Percentiles rank a stretch among this genome's conserved stretches.
phyloP scores from a whole-genome alignment of 306 rosid genomes.

The Cicer judaicum region DNA sequence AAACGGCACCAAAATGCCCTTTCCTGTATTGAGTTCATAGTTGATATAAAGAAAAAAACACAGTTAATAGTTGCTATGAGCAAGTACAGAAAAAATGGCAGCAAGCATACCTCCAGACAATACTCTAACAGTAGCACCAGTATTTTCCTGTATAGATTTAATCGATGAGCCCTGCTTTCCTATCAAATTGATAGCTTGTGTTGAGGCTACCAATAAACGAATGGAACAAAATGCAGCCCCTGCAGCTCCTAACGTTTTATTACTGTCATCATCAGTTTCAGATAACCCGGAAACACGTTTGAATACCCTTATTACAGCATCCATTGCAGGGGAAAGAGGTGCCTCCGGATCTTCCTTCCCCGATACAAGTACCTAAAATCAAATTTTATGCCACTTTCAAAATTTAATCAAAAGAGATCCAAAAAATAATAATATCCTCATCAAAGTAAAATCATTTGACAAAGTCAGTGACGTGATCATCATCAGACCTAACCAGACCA shows the following conservation, averaged over 20 bases:
- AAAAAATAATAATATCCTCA: conserved; percentile 12
- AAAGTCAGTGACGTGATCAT: neutral
- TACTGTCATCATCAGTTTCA: conserved; percentile 66
- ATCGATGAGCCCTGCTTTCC: conserved; percentile 96
- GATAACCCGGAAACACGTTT: conserved; percentile 82
- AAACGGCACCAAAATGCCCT: neutral
- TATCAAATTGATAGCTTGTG: conserved; percentile 93
- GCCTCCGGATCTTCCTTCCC: conserved; percentile 89
- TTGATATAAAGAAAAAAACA: conserved; percentile 27
- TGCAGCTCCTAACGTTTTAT: conserved; percentile 54
- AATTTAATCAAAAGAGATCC: conserved; percentile 23
- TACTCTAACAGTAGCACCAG: conserved; percentile 78
- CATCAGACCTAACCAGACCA: conserved; percentile 23
- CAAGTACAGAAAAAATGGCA: conserved; percentile 3
- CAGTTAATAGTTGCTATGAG: conserved; percentile 25
- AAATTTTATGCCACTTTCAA: conserved; percentile 26
- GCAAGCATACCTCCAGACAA: conserved; percentile 76
- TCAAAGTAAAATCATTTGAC: neutral
- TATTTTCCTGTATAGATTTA: conserved; percentile 88
- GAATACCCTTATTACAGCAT: conserved; percentile 81
- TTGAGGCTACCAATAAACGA: conserved; percentile 87
- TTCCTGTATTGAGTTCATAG: neutral
- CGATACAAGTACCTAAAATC: conserved; percentile 76
- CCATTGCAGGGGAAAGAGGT: conserved; percentile 93
- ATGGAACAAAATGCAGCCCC: conserved; percentile 69